These are phyloP conservation scores for Madurella mycetomatis DNA, from an alignment of 2,329 filamentous ascomycete species.

Conservation along the genomic window DNA sequence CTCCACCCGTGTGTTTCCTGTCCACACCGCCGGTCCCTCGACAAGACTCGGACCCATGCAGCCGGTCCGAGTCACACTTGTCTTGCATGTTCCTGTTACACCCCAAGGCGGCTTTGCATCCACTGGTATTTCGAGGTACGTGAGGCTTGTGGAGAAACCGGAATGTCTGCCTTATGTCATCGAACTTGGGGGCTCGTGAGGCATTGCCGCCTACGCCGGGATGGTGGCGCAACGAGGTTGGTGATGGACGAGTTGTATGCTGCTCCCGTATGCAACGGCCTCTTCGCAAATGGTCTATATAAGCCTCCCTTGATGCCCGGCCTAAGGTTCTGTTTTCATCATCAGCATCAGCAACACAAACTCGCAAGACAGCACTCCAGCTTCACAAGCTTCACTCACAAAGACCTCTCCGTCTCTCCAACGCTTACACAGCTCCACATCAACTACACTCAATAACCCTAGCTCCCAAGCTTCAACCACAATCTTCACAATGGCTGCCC, in stretches of 20 bases:
- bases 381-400: constrained; percentile 8
- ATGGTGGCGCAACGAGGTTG: constrained; percentile 2
- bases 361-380: constrained; percentile 6
- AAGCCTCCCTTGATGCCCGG: constrained; percentile 14
- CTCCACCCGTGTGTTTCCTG: no score
- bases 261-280: background rate
- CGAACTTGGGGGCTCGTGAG: background rate
- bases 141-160: constrained; percentile 1
- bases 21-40: constrained; percentile 7
- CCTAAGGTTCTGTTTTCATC: constrained; percentile 18
- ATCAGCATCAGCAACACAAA: constrained; percentile 20
- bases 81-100: constrained; percentile 1
- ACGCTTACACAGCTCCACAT: background rate
- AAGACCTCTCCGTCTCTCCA: constrained; percentile 1
- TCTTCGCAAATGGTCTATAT: constrained; percentile 18
- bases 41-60: constrained; percentile 2
- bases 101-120: constrained; percentile 2
- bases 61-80: constrained; percentile 13
- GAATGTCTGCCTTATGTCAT: constrained; percentile 12
- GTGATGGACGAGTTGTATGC: constrained; percentile 2
- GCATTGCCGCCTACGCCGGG: constrained; percentile 17
- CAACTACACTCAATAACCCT: constrained; percentile 4
- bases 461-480: constrained; percentile 1
- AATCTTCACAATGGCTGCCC: constrained; percentile 28
- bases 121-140: constrained; percentile 9